Conservation (phyloP, 202 grass and related monocot species). For the Schoenoplectus tabernaemontani region DNA sequence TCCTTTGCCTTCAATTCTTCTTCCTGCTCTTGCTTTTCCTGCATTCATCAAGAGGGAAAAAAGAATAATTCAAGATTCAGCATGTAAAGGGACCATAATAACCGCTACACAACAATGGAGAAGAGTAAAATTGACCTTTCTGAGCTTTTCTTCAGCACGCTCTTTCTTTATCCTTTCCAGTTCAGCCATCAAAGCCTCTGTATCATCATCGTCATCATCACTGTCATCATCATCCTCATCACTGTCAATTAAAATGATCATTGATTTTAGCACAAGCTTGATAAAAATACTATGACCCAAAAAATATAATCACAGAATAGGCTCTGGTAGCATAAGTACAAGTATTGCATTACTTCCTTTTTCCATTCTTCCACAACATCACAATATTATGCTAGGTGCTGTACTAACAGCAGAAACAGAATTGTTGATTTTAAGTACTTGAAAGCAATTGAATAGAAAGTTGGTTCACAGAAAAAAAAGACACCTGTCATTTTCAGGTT, state of each 20-base stretch:
- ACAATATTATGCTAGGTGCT: neutral
- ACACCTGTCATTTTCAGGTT: constrained; percentile 75
- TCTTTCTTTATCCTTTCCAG: constrained; percentile 94
- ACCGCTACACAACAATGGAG: neutral
- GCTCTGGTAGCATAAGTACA: neutral
- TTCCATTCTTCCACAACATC: neutral
- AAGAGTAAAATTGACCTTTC: constrained; percentile 41
- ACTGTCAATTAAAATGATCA: constrained; percentile 9
- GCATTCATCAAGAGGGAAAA: neutral
- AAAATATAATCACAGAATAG: neutral
- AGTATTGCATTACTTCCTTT: neutral
- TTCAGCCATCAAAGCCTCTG: constrained; percentile 86
- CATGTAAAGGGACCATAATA: neutral
- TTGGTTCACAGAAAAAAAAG: neutral
- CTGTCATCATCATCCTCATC: constrained; percentile 41
- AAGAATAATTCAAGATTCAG: neutral
- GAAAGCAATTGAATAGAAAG: neutral
- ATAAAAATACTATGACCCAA: neutral
- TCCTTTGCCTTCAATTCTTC: constrained; percentile 89
- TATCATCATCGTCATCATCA: constrained; percentile 64
- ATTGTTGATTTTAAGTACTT: neutral
- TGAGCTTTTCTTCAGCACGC: constrained; percentile 71
- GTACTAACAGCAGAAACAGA: neutral
- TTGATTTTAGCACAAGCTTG: neutral
- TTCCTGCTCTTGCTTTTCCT: constrained; percentile 70